Percentiles rank a stretch among this genome's conserved stretches.
Evolutionary conservation across 108 stramenopile species (phyloP).

Genomic region (Skeletonema tropicum): DNA sequence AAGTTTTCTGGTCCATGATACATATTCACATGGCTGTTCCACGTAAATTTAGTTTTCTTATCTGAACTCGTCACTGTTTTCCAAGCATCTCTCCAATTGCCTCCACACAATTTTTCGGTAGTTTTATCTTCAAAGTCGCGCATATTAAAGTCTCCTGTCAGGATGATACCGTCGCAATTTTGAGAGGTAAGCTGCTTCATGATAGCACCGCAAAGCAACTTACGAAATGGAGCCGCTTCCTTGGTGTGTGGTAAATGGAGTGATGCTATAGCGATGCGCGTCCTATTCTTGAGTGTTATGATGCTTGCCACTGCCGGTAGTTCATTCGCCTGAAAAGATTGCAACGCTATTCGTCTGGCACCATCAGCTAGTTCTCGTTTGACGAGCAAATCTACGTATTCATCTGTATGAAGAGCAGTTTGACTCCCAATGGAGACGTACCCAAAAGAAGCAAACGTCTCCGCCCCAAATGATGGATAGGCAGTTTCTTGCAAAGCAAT

Average conservation of each 20-base stretch:
- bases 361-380: neutral
- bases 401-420: slow-evolving; percentile 13
- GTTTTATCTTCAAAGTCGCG: slow-evolving; percentile 19
- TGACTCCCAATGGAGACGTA: slow-evolving; percentile 27
- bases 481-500: slow-evolving; percentile 32
- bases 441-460: neutral
- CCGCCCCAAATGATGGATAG: neutral
- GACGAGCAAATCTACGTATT: slow-evolving; percentile 27
- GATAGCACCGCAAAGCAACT: slow-evolving; percentile 4
- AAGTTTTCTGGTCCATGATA: slow-evolving; percentile 36
- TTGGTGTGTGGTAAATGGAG: slow-evolving; percentile 31
- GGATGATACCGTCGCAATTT: slow-evolving; percentile 9
- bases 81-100: slow-evolving; percentile 29
- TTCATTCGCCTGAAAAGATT: neutral
- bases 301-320: slow-evolving; percentile 20
- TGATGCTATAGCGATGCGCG: slow-evolving; percentile 19
- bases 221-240: slow-evolving; percentile 23
- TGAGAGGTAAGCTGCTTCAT: slow-evolving; percentile 5
- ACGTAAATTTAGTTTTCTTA: slow-evolving; percentile 16
- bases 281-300: slow-evolving; percentile 5
- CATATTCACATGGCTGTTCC: slow-evolving; percentile 25
- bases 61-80: slow-evolving; percentile 17
- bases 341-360: neutral
- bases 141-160: slow-evolving; percentile 37
- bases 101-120: slow-evolving; percentile 18